phyloP scores from a whole-genome alignment of 768 basidiomycete species.

The Pleurotus sapidus region DNA sequence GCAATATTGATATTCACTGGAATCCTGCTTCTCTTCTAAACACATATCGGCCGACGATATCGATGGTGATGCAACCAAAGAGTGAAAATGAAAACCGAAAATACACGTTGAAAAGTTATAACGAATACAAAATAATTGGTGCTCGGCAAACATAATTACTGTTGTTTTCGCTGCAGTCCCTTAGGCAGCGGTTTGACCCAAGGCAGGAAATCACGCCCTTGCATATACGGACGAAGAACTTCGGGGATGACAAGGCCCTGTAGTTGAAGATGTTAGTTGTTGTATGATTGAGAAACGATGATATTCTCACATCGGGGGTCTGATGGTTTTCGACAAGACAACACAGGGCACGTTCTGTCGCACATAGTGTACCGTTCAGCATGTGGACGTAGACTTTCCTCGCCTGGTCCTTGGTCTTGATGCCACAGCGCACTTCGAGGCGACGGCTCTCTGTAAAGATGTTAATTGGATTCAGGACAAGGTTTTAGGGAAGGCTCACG shows the following conservation, averaged over 20 bases:
- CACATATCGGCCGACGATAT: too few relatives aligned
- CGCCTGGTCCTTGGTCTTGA: slow-evolving; percentile 87
- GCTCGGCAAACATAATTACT: neutral
- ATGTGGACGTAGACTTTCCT: slow-evolving; percentile 97
- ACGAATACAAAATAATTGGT: too few relatives aligned
- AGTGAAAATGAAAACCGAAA: too few relatives aligned
- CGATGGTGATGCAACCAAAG: too few relatives aligned
- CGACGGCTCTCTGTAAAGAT: slow-evolving; percentile 74
- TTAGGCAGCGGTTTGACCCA: slow-evolving; percentile 83
- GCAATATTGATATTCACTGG: too few relatives aligned
- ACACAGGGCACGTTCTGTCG: slow-evolving; percentile 94
- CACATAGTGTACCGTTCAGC: slow-evolving; percentile 97
- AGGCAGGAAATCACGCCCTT: slow-evolving; percentile 86
- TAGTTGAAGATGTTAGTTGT: slow-evolving; percentile 4
- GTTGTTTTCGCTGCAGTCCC: slow-evolving; percentile 68
- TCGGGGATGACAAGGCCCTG: slow-evolving; percentile 92
- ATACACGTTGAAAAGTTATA: too few relatives aligned
- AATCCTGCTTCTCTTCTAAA: too few relatives aligned
- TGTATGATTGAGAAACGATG: neutral
- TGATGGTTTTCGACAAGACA: slow-evolving; percentile 99
- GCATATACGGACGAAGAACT: slow-evolving; percentile 92
- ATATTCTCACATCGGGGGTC: slow-evolving; percentile 75
- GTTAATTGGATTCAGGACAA: neutral
- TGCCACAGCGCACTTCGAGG: slow-evolving; percentile 90
- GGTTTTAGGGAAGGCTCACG: slow-evolving; percentile 54